Percentiles rank a stretch among this genome's conserved stretches.
phyloP scores from a whole-genome alignment of 1,284 basidiomycete species.

The Xerocomus minutiporus region DNA sequence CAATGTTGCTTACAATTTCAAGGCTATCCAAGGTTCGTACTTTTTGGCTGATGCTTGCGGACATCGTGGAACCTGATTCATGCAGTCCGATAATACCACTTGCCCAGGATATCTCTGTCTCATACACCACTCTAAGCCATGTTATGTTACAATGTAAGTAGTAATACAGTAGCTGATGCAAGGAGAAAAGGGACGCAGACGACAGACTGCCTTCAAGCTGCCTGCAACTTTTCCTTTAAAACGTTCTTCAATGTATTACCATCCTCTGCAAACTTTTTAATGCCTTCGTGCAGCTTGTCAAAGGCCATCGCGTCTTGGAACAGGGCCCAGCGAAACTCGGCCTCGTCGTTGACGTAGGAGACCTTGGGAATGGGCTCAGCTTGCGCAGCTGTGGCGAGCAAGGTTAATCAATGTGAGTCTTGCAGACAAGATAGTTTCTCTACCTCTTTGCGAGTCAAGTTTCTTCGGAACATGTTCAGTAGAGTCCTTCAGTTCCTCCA shows the following conservation, averaged over 20 bases:
- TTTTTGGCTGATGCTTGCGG: too few relatives aligned
- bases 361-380: conserved; percentile 74
- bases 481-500: conserved; percentile 86
- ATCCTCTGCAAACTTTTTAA: background rate
- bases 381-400: conserved; percentile 19
- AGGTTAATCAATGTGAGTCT: background rate
- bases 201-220: conserved; percentile 4
- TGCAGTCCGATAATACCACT: too few relatives aligned
- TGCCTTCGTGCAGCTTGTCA: conserved; percentile 74
- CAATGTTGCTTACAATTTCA: too few relatives aligned
- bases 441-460: conserved; percentile 55
- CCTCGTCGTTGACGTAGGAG: conserved; percentile 85
- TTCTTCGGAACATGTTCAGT: conserved; percentile 76
- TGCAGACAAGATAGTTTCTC: background rate
- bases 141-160: background rate
- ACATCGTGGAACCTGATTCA: too few relatives aligned
- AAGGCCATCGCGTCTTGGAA: conserved; percentile 91
- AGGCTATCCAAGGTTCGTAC: too few relatives aligned
- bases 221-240: conserved; percentile 72
- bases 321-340: conserved; percentile 90
- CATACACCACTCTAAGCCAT: background rate
- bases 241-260: conserved; percentile 74
- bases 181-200: background rate
- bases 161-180: background rate
- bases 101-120: too few relatives aligned